Conservation (phyloP, 805 yeast species). For the Candida hungchunana region DNA sequence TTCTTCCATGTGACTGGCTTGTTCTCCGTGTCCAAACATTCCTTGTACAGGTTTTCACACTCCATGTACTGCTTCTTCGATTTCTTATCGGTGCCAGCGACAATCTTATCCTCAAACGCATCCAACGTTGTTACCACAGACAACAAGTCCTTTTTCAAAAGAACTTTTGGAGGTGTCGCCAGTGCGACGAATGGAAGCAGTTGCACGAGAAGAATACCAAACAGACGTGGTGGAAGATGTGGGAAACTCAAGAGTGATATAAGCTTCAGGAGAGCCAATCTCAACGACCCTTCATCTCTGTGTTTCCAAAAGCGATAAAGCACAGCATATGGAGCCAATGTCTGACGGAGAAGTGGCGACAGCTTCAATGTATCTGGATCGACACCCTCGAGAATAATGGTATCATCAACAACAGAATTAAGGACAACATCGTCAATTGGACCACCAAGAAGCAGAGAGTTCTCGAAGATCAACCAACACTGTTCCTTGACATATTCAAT, state of each 20-base stretch:
- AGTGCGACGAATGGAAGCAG: constrained; percentile 38
- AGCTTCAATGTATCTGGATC: constrained; percentile 29
- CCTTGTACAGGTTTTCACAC: constrained; percentile 22
- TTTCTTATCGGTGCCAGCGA: constrained; percentile 11
- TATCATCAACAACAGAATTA: constrained; percentile 43
- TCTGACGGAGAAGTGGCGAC: constrained; percentile 59
- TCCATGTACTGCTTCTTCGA: constrained; percentile 11
- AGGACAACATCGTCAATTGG: constrained; percentile 55
- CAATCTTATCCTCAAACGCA: constrained; percentile 16
- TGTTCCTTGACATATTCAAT: constrained; percentile 43
- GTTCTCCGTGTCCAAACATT: constrained; percentile 9
- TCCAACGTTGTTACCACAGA: constrained; percentile 21
- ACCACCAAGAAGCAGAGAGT: constrained; percentile 46
- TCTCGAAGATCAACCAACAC: constrained; percentile 62
- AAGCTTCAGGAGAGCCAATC: constrained; percentile 29
- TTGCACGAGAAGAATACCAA: constrained; percentile 47
- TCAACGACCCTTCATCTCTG: constrained; percentile 25
- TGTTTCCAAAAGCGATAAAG: constrained; percentile 45
- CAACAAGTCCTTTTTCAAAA: constrained; percentile 20
- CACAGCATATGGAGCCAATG: constrained; percentile 68
- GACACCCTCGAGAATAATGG: constrained; percentile 27
- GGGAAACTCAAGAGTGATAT: constrained; percentile 42
- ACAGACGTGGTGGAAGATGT: constrained; percentile 49
- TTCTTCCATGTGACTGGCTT: constrained; percentile 14
- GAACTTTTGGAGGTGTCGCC: constrained; percentile 19